Conservation (phyloP, 208 protist species). For the Acanthamoeba castellanii region DNA sequence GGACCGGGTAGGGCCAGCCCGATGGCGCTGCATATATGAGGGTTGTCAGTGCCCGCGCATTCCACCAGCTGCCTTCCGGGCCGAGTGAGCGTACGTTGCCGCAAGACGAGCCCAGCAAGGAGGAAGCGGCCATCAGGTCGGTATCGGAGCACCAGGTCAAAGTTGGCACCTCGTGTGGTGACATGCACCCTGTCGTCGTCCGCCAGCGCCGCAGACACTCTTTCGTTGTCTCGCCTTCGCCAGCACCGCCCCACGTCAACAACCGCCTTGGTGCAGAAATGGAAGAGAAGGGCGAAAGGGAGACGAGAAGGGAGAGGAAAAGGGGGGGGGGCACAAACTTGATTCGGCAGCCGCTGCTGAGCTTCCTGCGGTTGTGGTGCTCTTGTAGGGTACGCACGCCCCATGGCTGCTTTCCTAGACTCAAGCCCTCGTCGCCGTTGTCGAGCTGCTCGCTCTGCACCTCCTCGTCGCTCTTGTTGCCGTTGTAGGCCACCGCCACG, state of each 20-base stretch:
- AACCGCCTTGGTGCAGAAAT: no score
- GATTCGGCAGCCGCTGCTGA: not conserved
- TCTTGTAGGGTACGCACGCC: no score
- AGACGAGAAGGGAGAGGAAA: no score
- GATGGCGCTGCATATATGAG: not conserved
- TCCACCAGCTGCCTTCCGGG: no score
- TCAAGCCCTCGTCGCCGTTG: not conserved
- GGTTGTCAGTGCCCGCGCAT: no score
- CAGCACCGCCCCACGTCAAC: no score
- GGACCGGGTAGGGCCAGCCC: not conserved
- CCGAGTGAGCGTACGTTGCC: not conserved
- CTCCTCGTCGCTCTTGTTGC: not conserved
- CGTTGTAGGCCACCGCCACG: not conserved
- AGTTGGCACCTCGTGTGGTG: not conserved
- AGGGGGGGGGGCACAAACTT: no score
- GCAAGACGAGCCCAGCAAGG: not conserved
- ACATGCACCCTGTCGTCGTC: not conserved
- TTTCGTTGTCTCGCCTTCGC: not conserved
- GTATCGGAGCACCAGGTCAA: conserved; percentile 1
- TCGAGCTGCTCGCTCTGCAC: not conserved
- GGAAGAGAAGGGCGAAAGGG: no score
- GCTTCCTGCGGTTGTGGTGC: not conserved
- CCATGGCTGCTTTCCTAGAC: no score
- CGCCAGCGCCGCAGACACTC: not conserved
- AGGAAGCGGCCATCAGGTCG: not conserved